Percentiles rank a stretch among this genome's conserved stretches.
Conservation (phyloP, 257 asterid species). For the Rehmannia glutinosa region DNA sequence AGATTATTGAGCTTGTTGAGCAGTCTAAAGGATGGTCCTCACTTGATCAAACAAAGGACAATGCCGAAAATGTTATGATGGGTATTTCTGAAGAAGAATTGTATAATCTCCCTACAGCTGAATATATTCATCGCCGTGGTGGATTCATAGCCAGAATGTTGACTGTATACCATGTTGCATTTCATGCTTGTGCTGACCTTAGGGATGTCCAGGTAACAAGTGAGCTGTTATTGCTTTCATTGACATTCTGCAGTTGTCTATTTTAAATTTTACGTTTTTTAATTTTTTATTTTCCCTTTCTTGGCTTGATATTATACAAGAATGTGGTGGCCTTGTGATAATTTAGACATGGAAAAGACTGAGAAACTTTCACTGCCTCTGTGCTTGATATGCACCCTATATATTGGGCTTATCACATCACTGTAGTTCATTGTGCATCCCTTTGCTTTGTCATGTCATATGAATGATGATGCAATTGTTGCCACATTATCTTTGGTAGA, state of each 20-base stretch:
- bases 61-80: constrained; percentile 78
- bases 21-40: constrained; percentile 99
- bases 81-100: constrained; percentile 85
- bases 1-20: constrained; percentile 94
- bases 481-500: not conserved
- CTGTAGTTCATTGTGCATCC: not conserved
- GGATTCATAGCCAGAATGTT: constrained; percentile 57
- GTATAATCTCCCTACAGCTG: constrained; percentile 85
- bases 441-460: constrained; percentile 4
- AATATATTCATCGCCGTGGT: constrained; percentile 68
- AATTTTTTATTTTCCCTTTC: not conserved
- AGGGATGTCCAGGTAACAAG: constrained; percentile 61
- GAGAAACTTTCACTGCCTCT: too few relatives aligned
- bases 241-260: not conserved
- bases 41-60: constrained; percentile 66
- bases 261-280: not conserved
- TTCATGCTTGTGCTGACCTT: constrained; percentile 76
- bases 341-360: too few relatives aligned
- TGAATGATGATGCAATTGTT: not conserved
- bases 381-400: too few relatives aligned
- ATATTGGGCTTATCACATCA: too few relatives aligned
- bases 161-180: constrained; percentile 92
- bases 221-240: not conserved
- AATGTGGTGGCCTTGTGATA: not conserved
- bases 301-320: not conserved